Percentiles rank a stretch among this genome's conserved stretches.
These are phyloP conservation scores for Wallacemonas sp. DNA, from an alignment of 208 protist species.

Conservation along the genomic window DNA sequence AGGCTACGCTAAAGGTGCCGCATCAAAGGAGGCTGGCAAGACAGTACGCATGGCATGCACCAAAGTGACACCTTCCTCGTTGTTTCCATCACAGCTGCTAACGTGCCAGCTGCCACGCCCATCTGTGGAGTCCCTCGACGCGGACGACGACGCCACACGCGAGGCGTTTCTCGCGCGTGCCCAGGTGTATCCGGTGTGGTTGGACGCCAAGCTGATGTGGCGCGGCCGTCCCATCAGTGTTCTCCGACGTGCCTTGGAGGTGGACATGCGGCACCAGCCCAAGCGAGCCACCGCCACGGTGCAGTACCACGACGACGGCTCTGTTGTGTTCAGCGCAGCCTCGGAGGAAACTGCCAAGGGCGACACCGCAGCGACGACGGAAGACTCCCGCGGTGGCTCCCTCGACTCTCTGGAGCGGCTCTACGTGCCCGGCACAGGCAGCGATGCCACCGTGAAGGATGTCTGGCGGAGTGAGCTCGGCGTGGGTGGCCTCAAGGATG, in stretches of 20 bases:
- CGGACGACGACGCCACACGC: not conserved
- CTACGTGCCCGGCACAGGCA: constrained; percentile 17
- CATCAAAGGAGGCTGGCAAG: not conserved
- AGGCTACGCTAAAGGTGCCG: not conserved
- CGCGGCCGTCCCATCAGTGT: constrained; percentile 22
- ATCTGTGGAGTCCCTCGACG: constrained; percentile 17
- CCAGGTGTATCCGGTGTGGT: constrained; percentile 18
- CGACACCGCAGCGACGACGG: too few species aligned
- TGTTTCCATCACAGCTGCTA: constrained; percentile 68
- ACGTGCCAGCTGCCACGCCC: constrained; percentile 58
- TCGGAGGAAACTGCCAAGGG: too few species aligned
- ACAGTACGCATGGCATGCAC: constrained; percentile 30
- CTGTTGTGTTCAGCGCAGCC: constrained; percentile 11
- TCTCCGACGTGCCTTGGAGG: constrained; percentile 47
- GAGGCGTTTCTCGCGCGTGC: constrained; percentile 7
- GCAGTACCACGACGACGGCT: constrained; percentile 1
- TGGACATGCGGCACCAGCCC: constrained; percentile 29
- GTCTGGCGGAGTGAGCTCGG: constrained; percentile 75
- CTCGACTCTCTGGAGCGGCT: constrained; percentile 56
- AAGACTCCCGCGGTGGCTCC: not conserved
- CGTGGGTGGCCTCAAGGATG: constrained; percentile 94
- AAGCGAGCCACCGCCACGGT: not conserved
- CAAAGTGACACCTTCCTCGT: constrained; percentile 27
- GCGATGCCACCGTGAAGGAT: constrained; percentile 10
- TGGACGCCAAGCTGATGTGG: constrained; percentile 25